phyloP scores from a whole-genome alignment of 1,139 yeast genomes.

The Magnusiomyces ingens region DNA sequence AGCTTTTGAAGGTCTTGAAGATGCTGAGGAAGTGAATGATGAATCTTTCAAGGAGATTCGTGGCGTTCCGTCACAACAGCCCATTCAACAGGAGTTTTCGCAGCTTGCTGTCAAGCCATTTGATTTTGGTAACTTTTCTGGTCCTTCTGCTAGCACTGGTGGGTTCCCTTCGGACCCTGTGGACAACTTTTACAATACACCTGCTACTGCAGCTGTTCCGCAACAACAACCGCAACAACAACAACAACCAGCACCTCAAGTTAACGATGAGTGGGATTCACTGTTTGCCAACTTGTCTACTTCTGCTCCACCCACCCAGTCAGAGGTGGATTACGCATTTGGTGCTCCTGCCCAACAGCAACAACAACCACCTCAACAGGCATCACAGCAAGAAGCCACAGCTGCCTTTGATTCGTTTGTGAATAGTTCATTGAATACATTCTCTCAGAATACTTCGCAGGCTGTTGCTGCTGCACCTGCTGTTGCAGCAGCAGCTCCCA shows the following conservation, averaged over 20 bases:
- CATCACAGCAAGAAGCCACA: neutral
- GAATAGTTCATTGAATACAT: neutral
- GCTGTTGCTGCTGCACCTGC: constrained; percentile 9
- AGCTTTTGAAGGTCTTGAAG: constrained; percentile 26
- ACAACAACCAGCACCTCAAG: neutral
- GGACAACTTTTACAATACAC: neutral
- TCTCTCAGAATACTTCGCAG: neutral
- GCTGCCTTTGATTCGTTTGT: neutral
- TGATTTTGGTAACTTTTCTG: too few species aligned
- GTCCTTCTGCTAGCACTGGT: too few species aligned
- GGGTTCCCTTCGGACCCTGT: neutral
- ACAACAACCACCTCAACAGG: constrained; percentile 10
- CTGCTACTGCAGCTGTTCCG: neutral
- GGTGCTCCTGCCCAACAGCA: constrained; percentile 12
- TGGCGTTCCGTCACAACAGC: constrained; percentile 2
- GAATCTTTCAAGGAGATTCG: constrained; percentile 14
- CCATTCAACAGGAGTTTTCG: too few species aligned
- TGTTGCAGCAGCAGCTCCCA: constrained; percentile 5
- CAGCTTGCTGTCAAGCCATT: too few species aligned
- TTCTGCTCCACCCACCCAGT: constrained; percentile 15
- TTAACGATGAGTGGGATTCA: constrained; percentile 86
- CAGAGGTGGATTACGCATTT: constrained; percentile 25
- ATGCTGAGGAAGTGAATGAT: constrained; percentile 22
- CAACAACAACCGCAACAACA: neutral
- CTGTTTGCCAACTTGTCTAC: constrained; percentile 68